Percentiles rank a stretch among this genome's conserved stretches.
These are phyloP conservation scores for Fremontodendron californicum DNA, from an alignment of 345 rosid species.

Conservation along the genomic window DNA sequence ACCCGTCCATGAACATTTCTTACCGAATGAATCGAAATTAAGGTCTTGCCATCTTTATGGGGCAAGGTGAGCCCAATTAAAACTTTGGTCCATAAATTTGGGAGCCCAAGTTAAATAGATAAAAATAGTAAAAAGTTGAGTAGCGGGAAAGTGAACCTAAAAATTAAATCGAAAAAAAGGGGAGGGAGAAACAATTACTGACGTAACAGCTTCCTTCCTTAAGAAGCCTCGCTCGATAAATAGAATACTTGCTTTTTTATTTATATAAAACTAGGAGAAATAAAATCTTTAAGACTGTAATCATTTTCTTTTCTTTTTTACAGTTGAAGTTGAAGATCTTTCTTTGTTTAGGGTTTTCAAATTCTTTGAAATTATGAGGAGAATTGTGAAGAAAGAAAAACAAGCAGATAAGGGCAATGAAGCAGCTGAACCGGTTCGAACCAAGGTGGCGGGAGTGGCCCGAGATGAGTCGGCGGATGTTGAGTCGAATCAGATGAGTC, in stretches of 20 bases:
- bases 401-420: background rate
- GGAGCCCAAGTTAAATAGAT: background rate
- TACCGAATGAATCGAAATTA: too few relatives aligned
- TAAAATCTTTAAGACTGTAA: too few relatives aligned
- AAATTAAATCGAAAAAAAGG: background rate
- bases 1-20: too few relatives aligned
- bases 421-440: background rate
- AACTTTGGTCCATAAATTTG: background rate
- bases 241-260: too few relatives aligned
- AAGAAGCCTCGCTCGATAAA: too few relatives aligned
- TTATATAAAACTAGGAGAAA: too few relatives aligned
- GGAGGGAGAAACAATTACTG: background rate
- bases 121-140: background rate
- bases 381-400: slow-evolving; percentile 31
- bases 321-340: background rate
- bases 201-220: too few relatives aligned
- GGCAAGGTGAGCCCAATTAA: too few relatives aligned
- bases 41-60: too few relatives aligned
- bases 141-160: background rate
- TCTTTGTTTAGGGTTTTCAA: background rate
- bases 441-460: background rate
- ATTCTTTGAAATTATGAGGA: slow-evolving; percentile 3
- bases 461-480: background rate
- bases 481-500: slow-evolving; percentile 13
- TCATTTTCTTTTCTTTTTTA: background rate